Conservation (phyloP, 495 filamentous ascomycete genomes). For the Podospora australis region DNA sequence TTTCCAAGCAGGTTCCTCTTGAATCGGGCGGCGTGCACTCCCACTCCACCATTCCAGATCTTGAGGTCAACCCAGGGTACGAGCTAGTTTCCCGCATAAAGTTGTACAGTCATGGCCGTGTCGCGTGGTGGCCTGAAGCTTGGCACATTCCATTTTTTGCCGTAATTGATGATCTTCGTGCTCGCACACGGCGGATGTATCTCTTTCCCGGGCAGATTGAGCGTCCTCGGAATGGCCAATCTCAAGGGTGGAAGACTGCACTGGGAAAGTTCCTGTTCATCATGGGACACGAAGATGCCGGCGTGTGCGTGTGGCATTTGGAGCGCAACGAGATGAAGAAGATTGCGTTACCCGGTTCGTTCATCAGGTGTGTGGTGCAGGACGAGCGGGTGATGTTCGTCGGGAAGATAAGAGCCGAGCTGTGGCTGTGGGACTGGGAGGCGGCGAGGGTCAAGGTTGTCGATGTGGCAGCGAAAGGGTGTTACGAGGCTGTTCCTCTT, state of each 20-base stretch:
- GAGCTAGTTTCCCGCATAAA: background rate
- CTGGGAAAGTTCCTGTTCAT: conserved; percentile 8
- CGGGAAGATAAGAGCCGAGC: background rate
- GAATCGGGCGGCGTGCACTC: background rate
- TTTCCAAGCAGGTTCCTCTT: background rate
- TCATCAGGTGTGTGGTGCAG: background rate
- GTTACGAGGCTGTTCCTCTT: background rate
- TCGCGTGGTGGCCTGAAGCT: conserved; percentile 15
- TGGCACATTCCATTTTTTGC: conserved; percentile 9
- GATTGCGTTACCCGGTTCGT: conserved; percentile 1
- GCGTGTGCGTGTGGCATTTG: conserved; percentile 12
- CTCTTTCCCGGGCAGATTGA: background rate
- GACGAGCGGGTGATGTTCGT: background rate
- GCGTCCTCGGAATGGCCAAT: background rate
- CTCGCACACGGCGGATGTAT: background rate
- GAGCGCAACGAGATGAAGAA: conserved; percentile 7
- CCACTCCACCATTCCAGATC: background rate
- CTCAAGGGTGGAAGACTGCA: conserved; percentile 8
- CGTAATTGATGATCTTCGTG: conserved; percentile 10
- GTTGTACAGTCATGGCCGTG: conserved; percentile 6
- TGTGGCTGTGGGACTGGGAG: background rate
- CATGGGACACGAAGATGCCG: conserved; percentile 6
- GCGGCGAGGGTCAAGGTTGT: background rate
- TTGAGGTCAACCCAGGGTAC: background rate
- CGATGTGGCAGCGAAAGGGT: background rate